These are phyloP conservation scores for Penicillium capsulatum DNA, from an alignment of 2,329 filamentous ascomycete genomes.

Conservation along the genomic window DNA sequence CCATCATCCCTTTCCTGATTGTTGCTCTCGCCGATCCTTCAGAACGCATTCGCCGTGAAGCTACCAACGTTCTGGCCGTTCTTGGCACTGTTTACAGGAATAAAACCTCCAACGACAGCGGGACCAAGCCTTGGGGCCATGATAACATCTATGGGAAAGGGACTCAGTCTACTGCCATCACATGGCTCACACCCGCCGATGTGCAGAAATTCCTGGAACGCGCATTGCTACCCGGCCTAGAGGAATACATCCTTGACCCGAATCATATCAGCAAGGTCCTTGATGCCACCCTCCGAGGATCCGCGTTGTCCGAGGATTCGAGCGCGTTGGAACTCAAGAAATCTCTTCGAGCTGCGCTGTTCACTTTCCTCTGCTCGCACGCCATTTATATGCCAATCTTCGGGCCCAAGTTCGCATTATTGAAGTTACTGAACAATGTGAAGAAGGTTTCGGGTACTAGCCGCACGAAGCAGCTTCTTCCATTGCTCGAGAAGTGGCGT, in stretches of 20 bases:
- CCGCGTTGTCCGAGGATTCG: slow-evolving; percentile 26
- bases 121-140: slow-evolving; percentile 55
- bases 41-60: slow-evolving; percentile 69
- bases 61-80: slow-evolving; percentile 61
- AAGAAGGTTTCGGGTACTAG: slow-evolving; percentile 67
- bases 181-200: slow-evolving; percentile 58
- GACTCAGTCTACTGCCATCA: slow-evolving; percentile 45
- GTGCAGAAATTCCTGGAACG: slow-evolving; percentile 59
- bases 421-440: slow-evolving; percentile 69
- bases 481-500: slow-evolving; percentile 67
- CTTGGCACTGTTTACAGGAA: slow-evolving; percentile 51
- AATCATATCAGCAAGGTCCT: slow-evolving; percentile 65
- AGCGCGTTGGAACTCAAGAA: slow-evolving; percentile 57
- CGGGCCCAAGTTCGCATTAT: slow-evolving; percentile 64
- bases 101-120: slow-evolving; percentile 40
- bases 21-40: slow-evolving; percentile 70
- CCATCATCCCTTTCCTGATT: slow-evolving; percentile 75
- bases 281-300: slow-evolving; percentile 56
- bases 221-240: slow-evolving; percentile 68
- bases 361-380: slow-evolving; percentile 72
- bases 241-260: slow-evolving; percentile 80
- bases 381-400: slow-evolving; percentile 64
- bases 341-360: slow-evolving; percentile 59
- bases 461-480: slow-evolving; percentile 71
- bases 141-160: slow-evolving; percentile 61